A percentile compares a stretch with the other conserved stretches of the same genome.
Conservation (phyloP, 305 asterid genomes). For the Solanum hybrid region DNA sequence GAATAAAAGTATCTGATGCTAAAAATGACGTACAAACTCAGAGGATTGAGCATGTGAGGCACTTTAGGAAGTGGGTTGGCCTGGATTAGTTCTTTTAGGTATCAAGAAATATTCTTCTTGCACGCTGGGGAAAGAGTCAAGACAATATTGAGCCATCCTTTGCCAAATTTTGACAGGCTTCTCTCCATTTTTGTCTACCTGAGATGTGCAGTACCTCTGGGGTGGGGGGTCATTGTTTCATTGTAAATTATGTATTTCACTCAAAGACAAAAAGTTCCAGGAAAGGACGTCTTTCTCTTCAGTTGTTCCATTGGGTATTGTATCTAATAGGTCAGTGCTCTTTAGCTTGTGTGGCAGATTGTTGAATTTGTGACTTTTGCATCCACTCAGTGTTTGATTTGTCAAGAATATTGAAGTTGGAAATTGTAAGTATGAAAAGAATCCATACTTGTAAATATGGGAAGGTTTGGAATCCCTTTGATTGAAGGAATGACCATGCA, state of each 20-base stretch:
- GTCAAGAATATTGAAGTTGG: background rate
- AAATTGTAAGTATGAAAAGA: background rate
- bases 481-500: background rate
- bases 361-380: background rate
- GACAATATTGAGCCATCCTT: background rate
- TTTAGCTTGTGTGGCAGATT: background rate
- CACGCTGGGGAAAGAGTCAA: background rate
- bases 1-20: conserved; percentile 32
- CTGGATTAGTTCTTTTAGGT: conserved; percentile 17
- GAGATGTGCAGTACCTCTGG: background rate
- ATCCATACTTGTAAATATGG: background rate
- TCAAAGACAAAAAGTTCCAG: background rate
- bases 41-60: conserved; percentile 67
- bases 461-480: background rate
- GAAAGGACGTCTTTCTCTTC: background rate
- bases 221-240: background rate
- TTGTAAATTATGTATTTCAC: background rate
- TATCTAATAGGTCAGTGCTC: background rate
- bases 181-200: background rate
- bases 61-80: conserved; percentile 60
- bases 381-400: background rate
- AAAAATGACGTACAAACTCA: conserved; percentile 51
- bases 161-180: background rate
- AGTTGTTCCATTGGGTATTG: background rate
- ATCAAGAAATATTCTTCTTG: background rate